Base-by-base conservation (phyloP, 768 basidiomycete genomes). In the Kwoniella sp. region DNA sequence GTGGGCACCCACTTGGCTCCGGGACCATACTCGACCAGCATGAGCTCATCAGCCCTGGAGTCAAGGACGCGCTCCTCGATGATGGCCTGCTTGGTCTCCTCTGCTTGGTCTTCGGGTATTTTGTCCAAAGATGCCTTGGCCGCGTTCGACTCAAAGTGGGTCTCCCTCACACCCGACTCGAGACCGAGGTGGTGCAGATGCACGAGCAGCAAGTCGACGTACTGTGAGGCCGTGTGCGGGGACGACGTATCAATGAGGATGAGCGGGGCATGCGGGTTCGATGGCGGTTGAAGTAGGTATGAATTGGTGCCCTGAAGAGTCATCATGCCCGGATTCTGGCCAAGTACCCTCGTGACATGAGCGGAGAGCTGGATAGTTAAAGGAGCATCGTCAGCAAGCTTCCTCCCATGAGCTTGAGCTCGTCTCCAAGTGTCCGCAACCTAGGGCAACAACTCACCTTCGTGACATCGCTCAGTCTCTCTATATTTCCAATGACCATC, bases 201-300 rank as follows among this genome's bases (percentile, higher is more conserved):
- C 12, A 59, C 57, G 27, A 69, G 40, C 20, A 71, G 40, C 10
- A 54, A 39, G 43, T 64, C 65, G 54, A 71, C 59, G 32, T 64
- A 67, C 40, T 65, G 65, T 5, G 41, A 40, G 7, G 67, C 56
- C 8, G 67, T 69, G 36, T 64, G 67, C 0, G 67, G 67, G 4
- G 67, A 69, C n/a, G 67, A 69, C 11, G 67, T 65, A 49, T 71
- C 70, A 55, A 71, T 67, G 5, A 71, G 61, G 53, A 69, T 65
- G 26, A 71, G 3, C 1, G 62, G 67, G 8, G 67, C 64, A 26
- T 46, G 41, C 6, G 57, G 45, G 57, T 56, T 60, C 2, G 67
- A 69, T 11, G 70, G 65, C 7, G 70, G 64, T 46, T 71, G 70
- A 22, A 71, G 60, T 14, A 71, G 52, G 47, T 71, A 71, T 1